Base-by-base conservation (phyloP, 2,329 filamentous ascomycete species). In the Fusarium devonianum region DNA sequence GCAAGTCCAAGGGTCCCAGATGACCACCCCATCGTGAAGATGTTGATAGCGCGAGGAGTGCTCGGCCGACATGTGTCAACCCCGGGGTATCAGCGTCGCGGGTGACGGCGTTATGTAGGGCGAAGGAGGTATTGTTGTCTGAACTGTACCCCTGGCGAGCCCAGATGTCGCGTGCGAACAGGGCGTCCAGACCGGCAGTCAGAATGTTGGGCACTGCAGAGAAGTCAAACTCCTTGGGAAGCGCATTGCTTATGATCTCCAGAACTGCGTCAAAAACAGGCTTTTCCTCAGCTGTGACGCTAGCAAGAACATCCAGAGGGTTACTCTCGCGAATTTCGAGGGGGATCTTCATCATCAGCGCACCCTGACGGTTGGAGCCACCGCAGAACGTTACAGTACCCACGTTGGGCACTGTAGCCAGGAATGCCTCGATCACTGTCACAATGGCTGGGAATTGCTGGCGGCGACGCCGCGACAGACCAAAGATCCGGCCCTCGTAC, bases 351-450 rank as follows among this genome's bases (percentile, higher is more conserved):
- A 89, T 84, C 73, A 90, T 91, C 28, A 96, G 74, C 32, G 86
- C 86, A 1, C 92, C 92, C 71, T 96, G 92, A 29, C 92, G 80
- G 53, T 96, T 92, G 7, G 92, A 92, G 14, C 92, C 90, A 62
- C 90, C 87, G 67, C 91, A 95, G 71, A 96, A 97, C 1, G 87
- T 87, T 3, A 92, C 89, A 17, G 82, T 79, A 32, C 84, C 83
- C 59, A 96, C 87, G 32, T 78, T 78, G 4, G 89, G 89, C 2
- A 96, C 78, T 1, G 85, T 82, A 29, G 82, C 75, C 22, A 87
- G 77, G 12, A 97, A 81, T 13, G 89, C 86, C 22, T 87, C 83
- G n/a, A 96, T 84, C 4, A 96, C 84, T 21, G 90, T 84, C 0
- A 86, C 84, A 22, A 96, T 91, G 21, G 92, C 91, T 1, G 90